Base-by-base conservation (phyloP, 106 monocot species). In the Phalaenopsis equestris region DNA sequence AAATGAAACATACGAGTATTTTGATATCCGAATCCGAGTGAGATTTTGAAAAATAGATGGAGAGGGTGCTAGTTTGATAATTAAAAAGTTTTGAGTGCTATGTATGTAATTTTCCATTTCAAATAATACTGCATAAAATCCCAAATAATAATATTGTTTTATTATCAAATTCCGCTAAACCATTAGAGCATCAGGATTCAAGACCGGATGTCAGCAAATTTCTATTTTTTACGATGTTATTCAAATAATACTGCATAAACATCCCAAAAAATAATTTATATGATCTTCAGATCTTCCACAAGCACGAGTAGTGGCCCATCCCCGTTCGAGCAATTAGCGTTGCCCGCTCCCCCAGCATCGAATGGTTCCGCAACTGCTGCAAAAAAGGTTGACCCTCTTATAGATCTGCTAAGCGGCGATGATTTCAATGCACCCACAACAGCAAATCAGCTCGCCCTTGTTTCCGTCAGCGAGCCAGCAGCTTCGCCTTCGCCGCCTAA, bases 321-420 rank as follows among this genome's bases (percentile, higher is more conserved):
- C 42, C 88, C 90, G 12, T 79, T 89, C 78, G 86, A 86, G 79
- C 90, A 90, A 42, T 55, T 87, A 81, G 43, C 80, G 18, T 77
- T 93, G 57, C 84, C 90, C 76, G 90, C 86, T 73, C 90, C 90
- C 12, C 90, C 86, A 49, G 79, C 75, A 83, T 72, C 88, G 4
- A 86, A 87, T 79, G 85, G 77, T 73, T 81, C 90, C 18, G 76
- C 86, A 78, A 80, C 79, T 49, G 70, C 92, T 47, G 39, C 84
- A 81, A 72, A 82, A 84, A 93, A 85, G 83, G 30, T 79, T 78
- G 88, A 83, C 81, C 85, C 88, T 68, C 48, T 67, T 55, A 84
- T 93, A 55, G 93, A 91, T 81, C 90, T 93, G 76, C 84, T 93
- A 30, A 81, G 87, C 38, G 93, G 90, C 11, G 88, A 86, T 39